Evolutionary conservation across 805 yeast genomes (phyloP), one percentile per base, ranked within the genome.

Genomic region (Debaryomyces maramus): DNA sequence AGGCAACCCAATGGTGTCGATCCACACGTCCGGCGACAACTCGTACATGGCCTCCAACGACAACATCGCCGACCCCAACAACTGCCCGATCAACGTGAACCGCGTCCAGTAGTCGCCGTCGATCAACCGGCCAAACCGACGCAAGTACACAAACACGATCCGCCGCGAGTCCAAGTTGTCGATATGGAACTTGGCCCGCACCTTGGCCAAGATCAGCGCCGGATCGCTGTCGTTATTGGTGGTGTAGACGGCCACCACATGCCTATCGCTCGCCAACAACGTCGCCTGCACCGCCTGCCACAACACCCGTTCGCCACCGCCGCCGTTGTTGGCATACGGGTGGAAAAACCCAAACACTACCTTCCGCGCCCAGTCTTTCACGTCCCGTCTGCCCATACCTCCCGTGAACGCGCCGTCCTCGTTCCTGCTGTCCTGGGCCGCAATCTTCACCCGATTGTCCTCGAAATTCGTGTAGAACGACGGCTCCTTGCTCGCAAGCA

Each of bases 281-380:
- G 96, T 85, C 22, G 83, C 73, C 49, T 78, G 75, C 5, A 91
- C 87, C 0, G 97, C 96, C 40, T 87, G 89, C 99, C 99, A 93
- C 29, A 93, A 68, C 0, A 93, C 99, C 41, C 91, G 78, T 58
- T 93, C 99, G 17, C 99, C 99, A 21, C 99, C 99, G 14, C 99
- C 99, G 33, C 95, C 96, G 28, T 96, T 95, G 58, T 86, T 87
- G 47, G 97, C 89, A 52, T 83, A 86, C 0, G 99, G 99, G 63
- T 93, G 99, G 68, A 93, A 89, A 55, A 85, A 90, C 5, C 98
- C 99, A 57, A 70, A 83, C 8, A 88, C 60, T 7, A 72, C 49
- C 29, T 54, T 59, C 19, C 86, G 55, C 11, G 48, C 42, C 1
- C 65, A 59, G 49, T 73, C 77, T 2, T 54, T 46, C 2, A 60